Base-by-base conservation (phyloP, 495 filamentous ascomycete species). In the Hypoxylon perforatum region DNA sequence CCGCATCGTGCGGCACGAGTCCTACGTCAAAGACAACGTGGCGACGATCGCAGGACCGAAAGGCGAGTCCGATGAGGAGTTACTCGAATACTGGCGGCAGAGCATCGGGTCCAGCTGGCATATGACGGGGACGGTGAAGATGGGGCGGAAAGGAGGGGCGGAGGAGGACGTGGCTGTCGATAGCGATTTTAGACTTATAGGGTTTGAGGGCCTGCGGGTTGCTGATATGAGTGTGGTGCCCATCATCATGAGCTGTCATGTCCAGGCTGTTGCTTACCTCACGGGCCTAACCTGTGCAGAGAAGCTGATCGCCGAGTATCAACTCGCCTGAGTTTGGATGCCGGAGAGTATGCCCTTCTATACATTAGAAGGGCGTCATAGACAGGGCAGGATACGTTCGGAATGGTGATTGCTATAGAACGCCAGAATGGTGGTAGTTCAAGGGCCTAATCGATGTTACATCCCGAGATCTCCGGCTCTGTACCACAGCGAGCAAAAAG, bases 201-300 rank as follows among this genome's bases (percentile, higher is more conserved):
- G 88, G 0, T 67, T 89, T 17, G 75, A 86, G 42, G 75, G 76
- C 0, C 72, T 92, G 61, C 81, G 89, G 9, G 80, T 91, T 4
- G 86, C 82, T 2, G 89, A 92, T 77, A 85, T 87, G 76, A 89
- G 87, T 65, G 83, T 88, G 45, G 77, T 89, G 19, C 89, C 88
- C 4, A 68, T 90, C n/a, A 56, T 89, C 57, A 49, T 56, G 8
- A 79, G 66, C 60, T 65, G 65, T 17, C 77, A 79, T 52, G 67
- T 73, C 4, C 77, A 80, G 57, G 47, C 60, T n/a, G 71, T 70
- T 11, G 76, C 77, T 7, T 78, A 76, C 60, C 35, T 76, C 0
- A 71, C 73, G 9, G 81, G 81, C 1, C 52, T 77, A 39, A 80
- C 77, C 4, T 76, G 72, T 5, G 79, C 77, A 2, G 80, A 82